Base-by-base conservation (phyloP, 192 early-diverging fungal genomes). In the Coemansia sp. region DNA sequence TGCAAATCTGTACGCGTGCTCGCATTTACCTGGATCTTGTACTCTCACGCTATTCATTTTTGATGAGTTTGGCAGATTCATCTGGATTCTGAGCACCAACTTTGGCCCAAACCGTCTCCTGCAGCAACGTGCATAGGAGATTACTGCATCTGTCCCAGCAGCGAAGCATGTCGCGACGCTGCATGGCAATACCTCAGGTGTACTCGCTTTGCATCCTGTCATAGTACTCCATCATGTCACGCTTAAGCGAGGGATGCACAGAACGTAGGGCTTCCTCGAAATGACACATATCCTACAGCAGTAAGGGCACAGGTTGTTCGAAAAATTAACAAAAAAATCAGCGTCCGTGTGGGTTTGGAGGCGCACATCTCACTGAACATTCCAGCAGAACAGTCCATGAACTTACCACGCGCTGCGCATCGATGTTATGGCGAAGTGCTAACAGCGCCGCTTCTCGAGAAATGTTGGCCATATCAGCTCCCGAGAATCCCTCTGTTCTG, bases 401-500 rank as follows among this genome's bases (percentile, higher is more conserved):
- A 5, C 32, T 60, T 54, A 54, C 51, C 34, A 60, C 58, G 2
- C 38, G 19, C 1, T 49, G 24, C 2, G 44, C 60, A 19, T 47
- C 59, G 4, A 76, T 50, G 21, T 56, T 58, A 22, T 67, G 41
- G 19, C 76, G 28, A 44, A 82, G 60, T 27, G 66, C 68, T 52
- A 70, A 50, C 50, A 92, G 62, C 7, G 90, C 87, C 18, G 93
- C 91, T 76, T 97, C 95, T 10, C 94, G 86, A 47, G 86, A 84
- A 0, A 99, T 66, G 4, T 93, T 87, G 5, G 85, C 85, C 54
- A 99, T 73, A 83, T 99, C 97, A 0, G 97, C 95, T 26, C 92
- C 95, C 14, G 97, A 95, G 72, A 90, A 99, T 5, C 96, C 93
- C 67, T 91, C 89, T 4, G 96, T 94, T 52, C 72, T 54, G 31